phyloP scores from a whole-genome alignment of 2,329 filamentous ascomycete species.

The Aureobasidium leucospermi region DNA sequence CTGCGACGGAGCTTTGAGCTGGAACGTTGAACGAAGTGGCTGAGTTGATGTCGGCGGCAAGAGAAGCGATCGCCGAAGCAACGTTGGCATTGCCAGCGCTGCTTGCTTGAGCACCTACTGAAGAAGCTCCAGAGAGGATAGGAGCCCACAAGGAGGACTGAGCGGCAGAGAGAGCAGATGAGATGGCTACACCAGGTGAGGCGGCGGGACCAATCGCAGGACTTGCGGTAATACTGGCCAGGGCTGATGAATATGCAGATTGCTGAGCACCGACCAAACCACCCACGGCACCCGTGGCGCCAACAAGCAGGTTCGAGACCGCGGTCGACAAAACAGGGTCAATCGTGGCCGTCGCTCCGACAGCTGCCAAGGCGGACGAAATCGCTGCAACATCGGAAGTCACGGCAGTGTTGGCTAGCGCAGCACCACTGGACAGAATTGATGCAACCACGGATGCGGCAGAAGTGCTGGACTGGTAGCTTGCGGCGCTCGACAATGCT shows the following conservation, averaged over 20 bases:
- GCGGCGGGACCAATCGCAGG: background rate
- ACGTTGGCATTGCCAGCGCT: background rate
- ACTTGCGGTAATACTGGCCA: background rate
- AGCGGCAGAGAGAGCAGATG: background rate
- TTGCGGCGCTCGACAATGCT: background rate
- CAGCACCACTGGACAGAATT: background rate
- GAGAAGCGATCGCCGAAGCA: background rate
- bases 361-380: background rate
- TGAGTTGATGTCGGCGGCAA: slow-evolving; percentile 4
- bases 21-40: background rate
- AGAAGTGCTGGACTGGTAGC: background rate
- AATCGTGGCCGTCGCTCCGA: background rate
- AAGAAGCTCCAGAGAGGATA: background rate
- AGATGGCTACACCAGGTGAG: background rate
- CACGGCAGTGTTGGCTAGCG: background rate
- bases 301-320: background rate
- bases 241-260: background rate
- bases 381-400: background rate
- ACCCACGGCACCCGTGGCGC: background rate
- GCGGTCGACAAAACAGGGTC: background rate
- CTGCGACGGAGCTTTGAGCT: background rate
- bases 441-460: background rate
- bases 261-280: background rate
- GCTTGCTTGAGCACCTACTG: background rate
- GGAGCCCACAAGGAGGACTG: background rate